Base-by-base conservation (phyloP, 2,329 filamentous ascomycete genomes). In the Trichophyton equinum region DNA sequence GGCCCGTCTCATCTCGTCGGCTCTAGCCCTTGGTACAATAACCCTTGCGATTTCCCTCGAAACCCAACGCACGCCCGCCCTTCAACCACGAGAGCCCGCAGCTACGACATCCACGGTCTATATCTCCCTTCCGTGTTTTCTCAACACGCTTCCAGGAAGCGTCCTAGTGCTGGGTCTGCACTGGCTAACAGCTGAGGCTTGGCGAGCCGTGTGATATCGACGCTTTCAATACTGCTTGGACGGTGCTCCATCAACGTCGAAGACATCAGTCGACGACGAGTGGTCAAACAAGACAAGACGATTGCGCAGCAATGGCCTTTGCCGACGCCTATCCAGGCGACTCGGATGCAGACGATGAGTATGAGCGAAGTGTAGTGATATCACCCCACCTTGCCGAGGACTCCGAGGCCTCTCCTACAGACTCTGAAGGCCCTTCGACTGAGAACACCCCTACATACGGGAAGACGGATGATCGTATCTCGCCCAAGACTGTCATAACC, bases 261-360 rank as follows among this genome's bases (percentile, higher is more conserved):
- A 33, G 27, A 36, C 27, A 36, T 15, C 27, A n/a, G 15, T 36
- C 27, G 11, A 36, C 30, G 51, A 27, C 51, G 2, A 5, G 25
- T n/a, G 27, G 27, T 11, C 18, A n/a, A 27, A 30, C 13, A 55
- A 18, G 9, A 18, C 25, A n/a, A n/a, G 15, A 33, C 51, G 27
- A 25, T 33, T 25, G 33, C 55, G 25, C 33, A 57, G 40, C 22
- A 33, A 57, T 57, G 57, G 57, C 57, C 22, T 59, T 49, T 38
- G 44, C 57, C 40, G 57, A 59, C 44, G 40, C 40, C 44, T 84
- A 85, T 68, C 81, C 84, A 69, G 82, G 82, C 64, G 83, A 85
- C 67, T 85, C 81, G 57, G 82, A 85, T 68, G 82, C 82, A 64
- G 83, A 85, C 70, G 83, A 85, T 73, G 83, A 86, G 72, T 85